phyloP scores from a whole-genome alignment of 257 asterid genomes.

The Solanum bukasovii region DNA sequence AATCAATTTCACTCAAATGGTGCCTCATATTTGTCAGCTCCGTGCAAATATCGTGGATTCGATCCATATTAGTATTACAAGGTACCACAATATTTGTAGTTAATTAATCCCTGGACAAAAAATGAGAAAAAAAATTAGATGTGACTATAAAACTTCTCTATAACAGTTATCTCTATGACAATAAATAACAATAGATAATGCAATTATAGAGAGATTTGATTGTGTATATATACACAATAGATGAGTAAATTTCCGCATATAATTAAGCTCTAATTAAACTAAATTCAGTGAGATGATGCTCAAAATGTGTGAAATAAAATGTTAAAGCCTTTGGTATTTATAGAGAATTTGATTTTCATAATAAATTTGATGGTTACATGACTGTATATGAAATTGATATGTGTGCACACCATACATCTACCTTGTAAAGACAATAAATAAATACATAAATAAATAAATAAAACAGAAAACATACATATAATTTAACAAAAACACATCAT shows the following conservation, averaged over 20 bases:
- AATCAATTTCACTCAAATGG: background rate
- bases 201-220: background rate
- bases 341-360: background rate
- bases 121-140: background rate
- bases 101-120: background rate
- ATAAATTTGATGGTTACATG: background rate
- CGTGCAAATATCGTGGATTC: background rate
- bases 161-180: background rate
- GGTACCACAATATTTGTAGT: background rate
- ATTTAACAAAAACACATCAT: background rate
- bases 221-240: too few relatives aligned
- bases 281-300: background rate
- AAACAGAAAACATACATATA: background rate
- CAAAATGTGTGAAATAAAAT: background rate
- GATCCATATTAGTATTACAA: background rate
- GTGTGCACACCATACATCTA: background rate
- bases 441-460: background rate
- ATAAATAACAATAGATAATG: background rate
- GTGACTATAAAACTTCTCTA: background rate
- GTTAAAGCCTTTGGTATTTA: background rate
- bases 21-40: background rate
- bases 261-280: background rate
- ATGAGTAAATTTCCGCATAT: background rate
- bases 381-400: too few relatives aligned
- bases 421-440: background rate